Evolutionary conservation across 768 basidiomycete species (phyloP).

Genomic region (Lactarius indigo): DNA sequence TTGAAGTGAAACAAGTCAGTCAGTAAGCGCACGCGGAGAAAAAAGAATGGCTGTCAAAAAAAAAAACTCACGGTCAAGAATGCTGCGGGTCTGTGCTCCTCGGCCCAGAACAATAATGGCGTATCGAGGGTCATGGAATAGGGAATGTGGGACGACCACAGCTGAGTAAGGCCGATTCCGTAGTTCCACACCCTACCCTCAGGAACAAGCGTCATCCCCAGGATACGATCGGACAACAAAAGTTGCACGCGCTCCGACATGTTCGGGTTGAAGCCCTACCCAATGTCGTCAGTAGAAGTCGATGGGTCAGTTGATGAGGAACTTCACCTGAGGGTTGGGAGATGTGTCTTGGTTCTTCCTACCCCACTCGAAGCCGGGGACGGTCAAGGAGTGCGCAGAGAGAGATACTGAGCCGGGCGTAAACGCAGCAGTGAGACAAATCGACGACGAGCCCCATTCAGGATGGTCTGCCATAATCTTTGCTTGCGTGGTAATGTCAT

Average conservation of each 20-base stretch:
- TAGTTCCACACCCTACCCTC: slow-evolving; percentile 98
- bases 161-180: slow-evolving; percentile 87
- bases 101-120: slow-evolving; percentile 94
- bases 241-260: slow-evolving; percentile 97
- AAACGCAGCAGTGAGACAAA: slow-evolving; percentile 93
- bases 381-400: slow-evolving; percentile 85
- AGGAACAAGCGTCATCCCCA: slow-evolving; percentile 93
- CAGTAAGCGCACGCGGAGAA: slow-evolving; percentile 9
- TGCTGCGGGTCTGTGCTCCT: slow-evolving; percentile 90
- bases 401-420: slow-evolving; percentile 97
- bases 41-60: neutral
- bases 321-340: slow-evolving; percentile 64
- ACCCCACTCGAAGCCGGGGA: slow-evolving; percentile 97
- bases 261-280: slow-evolving; percentile 90
- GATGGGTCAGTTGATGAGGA: neutral
- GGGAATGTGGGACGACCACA: slow-evolving; percentile 79
- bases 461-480: slow-evolving; percentile 97
- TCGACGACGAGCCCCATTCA: slow-evolving; percentile 90
- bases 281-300: slow-evolving; percentile 13
- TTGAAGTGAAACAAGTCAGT: slow-evolving; percentile 17
- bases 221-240: slow-evolving; percentile 88
- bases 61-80: slow-evolving; percentile 75
- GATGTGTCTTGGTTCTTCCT: slow-evolving; percentile 88
- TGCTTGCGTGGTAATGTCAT: slow-evolving; percentile 90
- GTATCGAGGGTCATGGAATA: slow-evolving; percentile 88